Base-by-base conservation (phyloP, 2,329 filamentous ascomycete species). In the Cryphonectria naterciae region DNA sequence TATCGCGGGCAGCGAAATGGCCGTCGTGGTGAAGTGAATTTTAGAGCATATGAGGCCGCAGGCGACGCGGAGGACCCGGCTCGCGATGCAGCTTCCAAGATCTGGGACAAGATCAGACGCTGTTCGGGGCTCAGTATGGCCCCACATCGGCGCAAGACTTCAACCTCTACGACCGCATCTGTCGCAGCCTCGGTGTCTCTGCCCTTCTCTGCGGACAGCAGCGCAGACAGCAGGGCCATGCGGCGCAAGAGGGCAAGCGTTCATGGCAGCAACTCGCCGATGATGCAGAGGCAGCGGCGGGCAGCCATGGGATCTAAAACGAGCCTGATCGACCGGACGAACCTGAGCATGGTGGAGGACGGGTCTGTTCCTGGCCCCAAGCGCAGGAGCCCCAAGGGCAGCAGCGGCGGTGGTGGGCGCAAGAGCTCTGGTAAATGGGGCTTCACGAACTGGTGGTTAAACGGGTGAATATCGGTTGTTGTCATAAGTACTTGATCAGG, bases 401-500 rank as follows among this genome's bases (percentile, higher is more conserved):
- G 69, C 2, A 66, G 69, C 28, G 25, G 49, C 8, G 63, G 68
- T 46, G 63, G 65, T 49, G 41, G 39, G 28, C 52, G 71, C 25
- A 68, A 65, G 60, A 58, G 65, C 49, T 73, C 71, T 10, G 71
- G 69, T 0, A 70, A 67, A 8, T 73, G 71, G 71, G 71, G 69
- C 6, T 71, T 73, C 49, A 63, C 66, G 56, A 73, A 64, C 10
- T 73, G 71, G 71, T 73, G 69, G 71, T 41, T 68, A n/a, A 68
- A 63, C 25, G 66, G 54, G 10, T 72, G 71, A 72, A 11, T 17
- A 32, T 32, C 46, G 6, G 15, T 25, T 6, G 2, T 63, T 63
- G 61, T 43, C 7, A 63, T 17, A n/a, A 17, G 52, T 6, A 28
- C 4, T 17, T 56, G 52, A 7, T 17, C 2, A 32, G 25, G 25